Percentiles rank a stretch among this genome's conserved stretches.
These are phyloP conservation scores for Carex parvula DNA, from an alignment of 176 grass and related monocot genomes.

Conservation along the genomic window DNA sequence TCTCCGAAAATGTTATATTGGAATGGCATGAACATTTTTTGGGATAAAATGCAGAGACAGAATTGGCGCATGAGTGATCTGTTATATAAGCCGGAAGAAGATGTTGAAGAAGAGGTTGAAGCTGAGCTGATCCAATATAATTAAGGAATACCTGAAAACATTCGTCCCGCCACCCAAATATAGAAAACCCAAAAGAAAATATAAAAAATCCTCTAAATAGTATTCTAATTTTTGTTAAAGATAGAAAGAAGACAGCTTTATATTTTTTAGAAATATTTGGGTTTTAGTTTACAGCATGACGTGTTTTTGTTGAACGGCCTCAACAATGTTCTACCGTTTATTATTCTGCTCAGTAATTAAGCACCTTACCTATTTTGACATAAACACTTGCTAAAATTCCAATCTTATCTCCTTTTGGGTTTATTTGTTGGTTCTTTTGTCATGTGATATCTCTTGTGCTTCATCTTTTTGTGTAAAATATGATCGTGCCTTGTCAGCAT, in stretches of 20 bases:
- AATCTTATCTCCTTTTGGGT: neutral
- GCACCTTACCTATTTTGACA: neutral
- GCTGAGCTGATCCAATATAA: too few relatives aligned
- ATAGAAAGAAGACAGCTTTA: neutral
- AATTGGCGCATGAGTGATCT: too few relatives aligned
- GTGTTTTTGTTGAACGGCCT: too few relatives aligned
- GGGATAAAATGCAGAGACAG: slow-evolving; percentile 43
- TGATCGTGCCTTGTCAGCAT: neutral
- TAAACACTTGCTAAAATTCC: neutral
- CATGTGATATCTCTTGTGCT: neutral
- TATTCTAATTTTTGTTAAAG: too few relatives aligned
- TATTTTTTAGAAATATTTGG: neutral
- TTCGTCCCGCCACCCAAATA: slow-evolving; percentile 31
- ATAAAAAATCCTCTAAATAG: neutral
- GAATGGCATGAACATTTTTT: too few relatives aligned
- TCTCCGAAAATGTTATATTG: too few relatives aligned
- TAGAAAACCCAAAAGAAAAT: slow-evolving; percentile 50
- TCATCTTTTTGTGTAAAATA: neutral
- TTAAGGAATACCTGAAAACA: slow-evolving; percentile 20
- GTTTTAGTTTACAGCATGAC: neutral
- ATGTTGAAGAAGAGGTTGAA: too few relatives aligned
- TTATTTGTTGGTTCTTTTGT: neutral
- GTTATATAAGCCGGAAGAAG: too few relatives aligned
- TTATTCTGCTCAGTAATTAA: neutral
- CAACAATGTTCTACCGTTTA: too few relatives aligned